Evolutionary conservation across 768 basidiomycete species (phyloP).

Genomic region (Auriscalpium vulgare): DNA sequence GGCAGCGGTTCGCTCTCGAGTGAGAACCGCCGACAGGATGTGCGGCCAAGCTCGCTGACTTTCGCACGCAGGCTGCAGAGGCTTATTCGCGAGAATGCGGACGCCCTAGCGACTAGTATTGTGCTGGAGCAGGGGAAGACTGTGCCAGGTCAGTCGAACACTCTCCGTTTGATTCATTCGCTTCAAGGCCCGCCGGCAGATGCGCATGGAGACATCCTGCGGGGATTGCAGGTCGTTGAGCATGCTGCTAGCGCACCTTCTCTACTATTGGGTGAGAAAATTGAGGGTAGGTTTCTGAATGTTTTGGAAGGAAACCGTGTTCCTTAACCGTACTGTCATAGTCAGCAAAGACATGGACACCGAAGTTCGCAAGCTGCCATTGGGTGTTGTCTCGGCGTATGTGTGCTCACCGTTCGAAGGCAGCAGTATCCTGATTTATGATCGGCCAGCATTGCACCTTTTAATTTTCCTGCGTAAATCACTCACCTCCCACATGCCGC

Average conservation of each 20-base stretch:
- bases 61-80: slow-evolving; percentile 63
- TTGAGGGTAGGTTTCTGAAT: slow-evolving; percentile 58
- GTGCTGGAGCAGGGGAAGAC: slow-evolving; percentile 97
- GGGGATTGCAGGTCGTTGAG: slow-evolving; percentile 87
- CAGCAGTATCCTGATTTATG: neutral
- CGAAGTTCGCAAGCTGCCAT: slow-evolving; percentile 69
- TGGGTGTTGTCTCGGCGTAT: slow-evolving; percentile 78
- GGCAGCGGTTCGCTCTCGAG: slow-evolving; percentile 88
- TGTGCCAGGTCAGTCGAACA: slow-evolving; percentile 48
- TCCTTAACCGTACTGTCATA: slow-evolving; percentile 19
- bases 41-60: slow-evolving; percentile 1
- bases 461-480: slow-evolving; percentile 82
- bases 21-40: slow-evolving; percentile 31
- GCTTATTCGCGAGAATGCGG: slow-evolving; percentile 77
- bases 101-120: slow-evolving; percentile 81
- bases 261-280: slow-evolving; percentile 80
- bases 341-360: slow-evolving; percentile 98
- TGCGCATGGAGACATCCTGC: slow-evolving; percentile 90
- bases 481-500: neutral
- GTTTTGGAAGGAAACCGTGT: neutral
- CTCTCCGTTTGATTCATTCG: slow-evolving; percentile 8
- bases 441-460: slow-evolving; percentile 61
- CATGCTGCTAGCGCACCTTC: slow-evolving; percentile 75
- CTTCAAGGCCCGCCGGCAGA: slow-evolving; percentile 39
- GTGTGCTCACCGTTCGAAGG: neutral